Evolutionary conservation across 1,284 basidiomycete species (phyloP).

Genomic region (Vanrija sp.): DNA sequence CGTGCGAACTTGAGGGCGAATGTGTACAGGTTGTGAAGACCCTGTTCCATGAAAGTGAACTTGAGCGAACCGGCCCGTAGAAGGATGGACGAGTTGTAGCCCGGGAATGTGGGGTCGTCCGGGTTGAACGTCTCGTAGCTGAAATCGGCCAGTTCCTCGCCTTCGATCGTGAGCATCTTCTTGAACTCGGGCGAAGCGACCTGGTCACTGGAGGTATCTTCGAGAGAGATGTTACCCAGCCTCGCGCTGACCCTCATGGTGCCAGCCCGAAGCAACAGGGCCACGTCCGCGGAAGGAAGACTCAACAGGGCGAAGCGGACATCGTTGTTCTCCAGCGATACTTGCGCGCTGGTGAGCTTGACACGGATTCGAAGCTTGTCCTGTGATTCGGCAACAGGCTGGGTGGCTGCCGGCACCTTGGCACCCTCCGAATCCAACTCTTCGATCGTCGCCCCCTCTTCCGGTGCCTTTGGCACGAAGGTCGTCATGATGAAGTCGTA

Average conservation of each 20-base stretch:
- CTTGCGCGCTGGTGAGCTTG: constrained; percentile 85
- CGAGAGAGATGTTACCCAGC: constrained; percentile 78
- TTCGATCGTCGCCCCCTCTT: constrained; percentile 20
- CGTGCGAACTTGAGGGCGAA: constrained; percentile 85
- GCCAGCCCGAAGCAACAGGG: constrained; percentile 68
- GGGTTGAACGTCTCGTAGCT: constrained; percentile 87
- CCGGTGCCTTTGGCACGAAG: constrained; percentile 61
- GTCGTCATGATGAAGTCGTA: constrained; percentile 99
- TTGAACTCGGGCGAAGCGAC: constrained; percentile 65
- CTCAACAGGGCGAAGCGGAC: constrained; percentile 77
- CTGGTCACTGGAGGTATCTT: constrained; percentile 68
- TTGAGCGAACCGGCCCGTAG: constrained; percentile 88
- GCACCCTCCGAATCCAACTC: constrained; percentile 7
- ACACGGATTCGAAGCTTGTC: constrained; percentile 79
- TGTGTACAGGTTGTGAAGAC: constrained; percentile 76
- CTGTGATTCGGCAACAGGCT: constrained; percentile 8
- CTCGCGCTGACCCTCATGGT: constrained; percentile 78
- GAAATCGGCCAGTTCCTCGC: constrained; percentile 92
- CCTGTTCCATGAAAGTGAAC: constrained; percentile 81
- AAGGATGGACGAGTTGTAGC: constrained; percentile 80
- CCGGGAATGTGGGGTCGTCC: constrained; percentile 59
- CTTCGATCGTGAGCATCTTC: constrained; percentile 88
- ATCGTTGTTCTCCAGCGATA: constrained; percentile 76
- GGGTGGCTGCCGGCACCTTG: too few species aligned
- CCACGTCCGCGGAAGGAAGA: constrained; percentile 85